These are phyloP conservation scores for Lipomyces yamanashiensis DNA, from an alignment of 805 yeast genomes.

Conservation along the genomic window DNA sequence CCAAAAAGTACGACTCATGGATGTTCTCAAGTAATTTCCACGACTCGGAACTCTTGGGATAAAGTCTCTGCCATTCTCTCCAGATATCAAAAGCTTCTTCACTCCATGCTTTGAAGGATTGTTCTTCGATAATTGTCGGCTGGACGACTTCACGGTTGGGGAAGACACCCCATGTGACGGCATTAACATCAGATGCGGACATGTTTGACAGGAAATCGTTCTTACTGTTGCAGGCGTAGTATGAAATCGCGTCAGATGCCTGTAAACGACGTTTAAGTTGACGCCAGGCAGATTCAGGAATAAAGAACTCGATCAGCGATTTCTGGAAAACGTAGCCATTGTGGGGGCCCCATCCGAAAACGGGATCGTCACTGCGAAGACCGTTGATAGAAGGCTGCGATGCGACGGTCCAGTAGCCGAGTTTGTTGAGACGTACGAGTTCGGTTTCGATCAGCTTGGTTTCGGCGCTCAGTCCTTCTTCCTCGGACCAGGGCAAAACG, in stretches of 20 bases:
- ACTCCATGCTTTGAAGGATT: slow-evolving; percentile 92
- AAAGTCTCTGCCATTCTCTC: slow-evolving; percentile 88
- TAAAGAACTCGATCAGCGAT: slow-evolving; percentile 87
- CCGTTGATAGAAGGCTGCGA: slow-evolving; percentile 96
- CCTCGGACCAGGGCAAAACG: slow-evolving; percentile 89
- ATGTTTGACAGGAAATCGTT: slow-evolving; percentile 67
- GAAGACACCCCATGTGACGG: slow-evolving; percentile 98
- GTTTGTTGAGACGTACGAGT: slow-evolving; percentile 73
- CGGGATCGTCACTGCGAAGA: slow-evolving; percentile 74
- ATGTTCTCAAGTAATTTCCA: slow-evolving; percentile 64
- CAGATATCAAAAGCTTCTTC: slow-evolving; percentile 93
- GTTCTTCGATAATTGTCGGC: slow-evolving; percentile 89
- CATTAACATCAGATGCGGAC: slow-evolving; percentile 50
- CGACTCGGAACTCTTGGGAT: slow-evolving; percentile 58
- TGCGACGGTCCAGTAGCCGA: slow-evolving; percentile 78
- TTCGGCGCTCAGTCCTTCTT: slow-evolving; percentile 77
- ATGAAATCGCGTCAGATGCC: slow-evolving; percentile 60
- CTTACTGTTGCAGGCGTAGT: slow-evolving; percentile 69
- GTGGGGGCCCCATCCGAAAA: slow-evolving; percentile 97
- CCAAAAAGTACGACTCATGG: slow-evolving; percentile 68
- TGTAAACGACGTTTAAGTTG: slow-evolving; percentile 59
- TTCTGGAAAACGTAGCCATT: slow-evolving; percentile 90
- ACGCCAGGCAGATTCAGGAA: slow-evolving; percentile 75
- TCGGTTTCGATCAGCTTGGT: slow-evolving; percentile 93
- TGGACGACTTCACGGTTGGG: slow-evolving; percentile 88